A percentile compares a stretch with the other conserved stretches of the same genome.
Conservation (phyloP, 2,329 filamentous ascomycete species). For the Ophiostoma australiae region DNA sequence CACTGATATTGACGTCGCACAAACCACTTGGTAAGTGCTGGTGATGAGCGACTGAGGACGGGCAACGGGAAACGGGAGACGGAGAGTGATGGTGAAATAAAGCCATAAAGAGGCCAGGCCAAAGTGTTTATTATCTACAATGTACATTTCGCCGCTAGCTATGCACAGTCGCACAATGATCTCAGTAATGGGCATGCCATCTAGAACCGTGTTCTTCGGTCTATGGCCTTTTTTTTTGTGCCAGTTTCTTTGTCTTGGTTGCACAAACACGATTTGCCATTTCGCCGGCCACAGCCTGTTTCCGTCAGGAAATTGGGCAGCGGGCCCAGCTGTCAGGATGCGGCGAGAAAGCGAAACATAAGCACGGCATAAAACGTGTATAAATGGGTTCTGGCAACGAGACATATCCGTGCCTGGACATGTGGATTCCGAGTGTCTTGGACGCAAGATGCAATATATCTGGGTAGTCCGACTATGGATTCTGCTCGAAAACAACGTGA, state of each 20-base stretch:
- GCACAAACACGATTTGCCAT: neutral
- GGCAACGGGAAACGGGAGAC: neutral
- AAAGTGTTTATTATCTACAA: neutral
- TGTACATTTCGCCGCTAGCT: neutral
- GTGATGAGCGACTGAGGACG: neutral
- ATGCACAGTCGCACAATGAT: neutral
- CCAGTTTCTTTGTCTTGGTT: neutral
- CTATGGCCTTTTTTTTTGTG: neutral
- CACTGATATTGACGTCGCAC: neutral
- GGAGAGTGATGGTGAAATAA: neutral
- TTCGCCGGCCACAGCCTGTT: neutral
- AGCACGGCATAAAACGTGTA: conserved; percentile 5
- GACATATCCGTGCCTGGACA: neutral
- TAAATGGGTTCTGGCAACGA: neutral
- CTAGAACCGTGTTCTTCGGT: neutral
- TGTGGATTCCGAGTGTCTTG: neutral
- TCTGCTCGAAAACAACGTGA: conserved; percentile 2
- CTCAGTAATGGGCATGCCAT: neutral
- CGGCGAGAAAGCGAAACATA: conserved; percentile 13
- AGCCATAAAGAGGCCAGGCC: neutral
- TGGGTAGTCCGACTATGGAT: neutral
- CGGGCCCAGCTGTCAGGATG: conserved; percentile 18
- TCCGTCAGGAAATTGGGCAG: neutral
- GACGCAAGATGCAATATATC: neutral
- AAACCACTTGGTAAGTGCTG: neutral